A percentile compares a stretch with the other conserved stretches of the same genome.
These are phyloP conservation scores for Vitis hybrid DNA, from an alignment of 177 flowering plant genomes.

Conservation along the genomic window DNA sequence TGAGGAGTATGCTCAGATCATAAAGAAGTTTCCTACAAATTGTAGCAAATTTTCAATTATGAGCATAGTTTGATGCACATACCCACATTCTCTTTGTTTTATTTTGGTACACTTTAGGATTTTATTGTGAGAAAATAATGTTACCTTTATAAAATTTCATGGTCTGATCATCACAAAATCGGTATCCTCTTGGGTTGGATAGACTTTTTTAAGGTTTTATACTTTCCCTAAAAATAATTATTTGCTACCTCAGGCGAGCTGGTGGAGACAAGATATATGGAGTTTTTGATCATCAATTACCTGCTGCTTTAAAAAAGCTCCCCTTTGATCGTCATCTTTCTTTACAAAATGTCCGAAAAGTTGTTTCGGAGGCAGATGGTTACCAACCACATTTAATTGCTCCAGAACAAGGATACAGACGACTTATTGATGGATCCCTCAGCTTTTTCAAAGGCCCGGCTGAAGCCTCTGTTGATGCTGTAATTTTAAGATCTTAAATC, in stretches of 20 bases:
- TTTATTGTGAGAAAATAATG: no score
- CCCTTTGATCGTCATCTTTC: slow-evolving; percentile 99
- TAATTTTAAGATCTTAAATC: slow-evolving; percentile 22
- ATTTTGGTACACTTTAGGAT: no score
- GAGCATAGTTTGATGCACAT: no score
- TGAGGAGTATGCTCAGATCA: no score
- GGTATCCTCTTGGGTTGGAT: no score
- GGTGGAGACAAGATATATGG: slow-evolving; percentile 96
- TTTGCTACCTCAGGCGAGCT: slow-evolving; percentile 65
- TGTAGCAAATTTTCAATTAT: no score
- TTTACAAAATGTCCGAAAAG: slow-evolving; percentile 79
- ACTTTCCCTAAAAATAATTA: not conserved
- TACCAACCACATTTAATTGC: slow-evolving; percentile 99
- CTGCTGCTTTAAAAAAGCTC: slow-evolving; percentile 96
- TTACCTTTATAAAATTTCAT: no score
- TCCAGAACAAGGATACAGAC: slow-evolving; percentile 97
- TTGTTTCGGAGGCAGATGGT: slow-evolving; percentile 96
- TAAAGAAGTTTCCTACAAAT: no score
- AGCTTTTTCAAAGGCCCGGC: slow-evolving; percentile 96
- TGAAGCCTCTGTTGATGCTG: slow-evolving; percentile 99
- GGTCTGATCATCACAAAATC: no score
- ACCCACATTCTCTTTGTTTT: no score
- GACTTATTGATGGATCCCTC: slow-evolving; percentile 94
- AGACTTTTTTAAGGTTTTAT: not conserved
- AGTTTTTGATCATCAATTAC: slow-evolving; percentile 95